Evolutionary conservation across 768 basidiomycete species (phyloP), one percentile per base, ranked within the genome.

Genomic region (Cystobasidium ongulense): DNA sequence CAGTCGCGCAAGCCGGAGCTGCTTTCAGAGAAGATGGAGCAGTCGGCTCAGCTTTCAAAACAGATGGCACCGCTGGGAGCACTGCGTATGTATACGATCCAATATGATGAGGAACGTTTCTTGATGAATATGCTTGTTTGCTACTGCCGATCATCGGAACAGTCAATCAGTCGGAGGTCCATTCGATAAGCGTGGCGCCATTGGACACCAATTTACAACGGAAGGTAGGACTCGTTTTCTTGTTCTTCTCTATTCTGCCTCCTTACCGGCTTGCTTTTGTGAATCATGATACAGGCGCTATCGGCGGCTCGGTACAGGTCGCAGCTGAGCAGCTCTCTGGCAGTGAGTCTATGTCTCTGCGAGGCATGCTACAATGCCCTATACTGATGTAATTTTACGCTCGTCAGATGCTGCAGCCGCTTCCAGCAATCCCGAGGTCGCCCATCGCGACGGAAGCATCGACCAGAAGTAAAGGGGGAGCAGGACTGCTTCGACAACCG

Each of bases 11-110:
- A 39, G 63, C 63, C 4, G 63, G 63, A 38, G 63, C 63, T 15
- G 63, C 63, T 21, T 64, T 64, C 63, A 27, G 63, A 11, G 63
- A 64, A 23, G 63, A 64, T 39, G 63, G 63, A 38, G 41, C 63
- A 21, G 38, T 64, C 17, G 63, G 63, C 33, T 64, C 63, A 25
- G 63, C 63, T 2, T 64, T 64, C 63, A 64, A 64, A 35, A 46
- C 63, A 5, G 63, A 64, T 46, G 63, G 63, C 63, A 46, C 33
- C 11, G 63, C 63, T 38, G 63, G 63, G n/a, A 18, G 36, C 27
- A 64, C 63, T 15, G 63, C 63, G 63, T 64, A 25, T 23, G 63
- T 64, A 46, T 13, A 46, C n/a, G 13, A 13, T 13, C 43, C 43
- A 13, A 13, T 13, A 46, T 46, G 57, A 11, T 10, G 11, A 29